Evolutionary conservation across 225 moss, liverwort and hornwort genomes (phyloP), one percentile per base, ranked within the genome.

Genomic region (Neckera pumila): DNA sequence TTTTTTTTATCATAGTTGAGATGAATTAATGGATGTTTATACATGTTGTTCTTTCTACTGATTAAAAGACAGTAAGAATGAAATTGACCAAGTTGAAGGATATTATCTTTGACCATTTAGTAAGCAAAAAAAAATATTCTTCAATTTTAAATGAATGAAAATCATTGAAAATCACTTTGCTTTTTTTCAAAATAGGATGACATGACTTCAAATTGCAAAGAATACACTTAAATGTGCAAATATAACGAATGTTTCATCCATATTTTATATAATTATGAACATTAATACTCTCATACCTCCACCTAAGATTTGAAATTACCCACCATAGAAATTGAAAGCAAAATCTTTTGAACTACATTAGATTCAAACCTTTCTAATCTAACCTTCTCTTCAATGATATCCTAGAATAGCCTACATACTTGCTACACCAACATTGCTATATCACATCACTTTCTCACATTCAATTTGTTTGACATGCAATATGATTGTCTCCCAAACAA

Each of bases 41-140:
- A 11, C 7, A 43, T 28, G 11, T 17, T 1, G 1, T 11, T 0
- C 3, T 73, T 73, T 43, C 23, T 17, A 30, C 17, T 73, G 3
- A 30, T 73, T 17, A 11, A 30, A 11, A 73, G 17, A 45, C 3
- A 45, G 18, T 28, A 17, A 7, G 3, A 17, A 47, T 74, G 30
- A 18, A 47, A 74, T 47, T 74, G 7, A 30, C 7, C 3, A 30
- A 45, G 3, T 7, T 47, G 12, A 47, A 0, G 18, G 18, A 71
- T 27, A 15, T 5, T 30, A 30, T 30, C 2, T 28, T 2, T 18
- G 11, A 3, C 4, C 0, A 19, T 31, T 45, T 18, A 11, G 5
- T 10, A 7, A 17, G 25, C 5, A 38, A 16, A 38, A 7, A 7
- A 14, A 8, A 62, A 14, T 5, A 45, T 1, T 17, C 11, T 47